These are phyloP conservation scores for Leishmania guyanensis DNA, from an alignment of 208 protist species.

Conservation along the genomic window DNA sequence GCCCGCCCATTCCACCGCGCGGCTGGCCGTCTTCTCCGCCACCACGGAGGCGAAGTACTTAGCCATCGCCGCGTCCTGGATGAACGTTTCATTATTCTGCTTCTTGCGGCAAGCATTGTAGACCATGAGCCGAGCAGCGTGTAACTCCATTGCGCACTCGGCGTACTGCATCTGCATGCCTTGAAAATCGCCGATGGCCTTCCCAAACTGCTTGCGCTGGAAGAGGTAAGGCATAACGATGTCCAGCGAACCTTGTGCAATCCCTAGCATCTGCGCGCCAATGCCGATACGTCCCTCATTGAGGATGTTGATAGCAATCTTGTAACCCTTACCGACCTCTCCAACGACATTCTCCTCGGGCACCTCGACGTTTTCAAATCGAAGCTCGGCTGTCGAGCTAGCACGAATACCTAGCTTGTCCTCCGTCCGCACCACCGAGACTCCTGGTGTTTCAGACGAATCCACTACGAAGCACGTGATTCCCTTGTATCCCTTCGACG, in stretches of 20 bases:
- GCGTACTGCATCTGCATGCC: slow-evolving; percentile 95
- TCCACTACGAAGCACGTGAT: slow-evolving; percentile 98
- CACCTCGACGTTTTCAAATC: slow-evolving; percentile 91
- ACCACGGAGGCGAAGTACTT: slow-evolving; percentile 92
- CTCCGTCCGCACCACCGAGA: slow-evolving; percentile 94
- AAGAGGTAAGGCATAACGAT: slow-evolving; percentile 82
- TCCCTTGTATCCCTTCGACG: slow-evolving; percentile 84
- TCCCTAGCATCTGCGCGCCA: slow-evolving; percentile 93
- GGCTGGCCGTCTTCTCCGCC: slow-evolving; percentile 79
- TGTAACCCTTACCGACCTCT: slow-evolving; percentile 94
- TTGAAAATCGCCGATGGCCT: slow-evolving; percentile 92
- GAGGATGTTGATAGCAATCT: slow-evolving; percentile 93
- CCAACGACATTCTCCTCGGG: slow-evolving; percentile 76
- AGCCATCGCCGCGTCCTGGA: slow-evolving; percentile 95
- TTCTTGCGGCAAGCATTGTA: slow-evolving; percentile 94
- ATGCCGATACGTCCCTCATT: slow-evolving; percentile 97
- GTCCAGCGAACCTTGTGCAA: slow-evolving; percentile 87
- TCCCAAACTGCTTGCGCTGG: slow-evolving; percentile 94
- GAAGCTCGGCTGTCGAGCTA: slow-evolving; percentile 95
- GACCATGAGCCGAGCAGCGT: slow-evolving; percentile 83
- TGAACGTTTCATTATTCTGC: slow-evolving; percentile 82
- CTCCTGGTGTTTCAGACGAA: slow-evolving; percentile 68
- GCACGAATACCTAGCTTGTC: slow-evolving; percentile 96
- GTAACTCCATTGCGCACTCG: slow-evolving; percentile 69
- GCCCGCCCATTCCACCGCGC: slow-evolving; percentile 93